Base-by-base conservation (phyloP, 768 basidiomycete genomes). In the Pisolithus marmoratus region DNA sequence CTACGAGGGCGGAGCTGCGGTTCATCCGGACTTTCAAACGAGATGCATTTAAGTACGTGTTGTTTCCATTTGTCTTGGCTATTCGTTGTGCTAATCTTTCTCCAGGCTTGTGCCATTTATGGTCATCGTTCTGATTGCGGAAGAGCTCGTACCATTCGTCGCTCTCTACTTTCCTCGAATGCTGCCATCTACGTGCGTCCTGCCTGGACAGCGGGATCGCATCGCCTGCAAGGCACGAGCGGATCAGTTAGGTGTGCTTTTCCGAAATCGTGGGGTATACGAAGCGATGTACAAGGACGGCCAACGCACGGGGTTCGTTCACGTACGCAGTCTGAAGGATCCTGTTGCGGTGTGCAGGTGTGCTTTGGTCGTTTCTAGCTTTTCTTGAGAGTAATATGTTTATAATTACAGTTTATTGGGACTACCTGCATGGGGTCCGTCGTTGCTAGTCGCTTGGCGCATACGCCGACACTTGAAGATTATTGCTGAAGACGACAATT, bases 141-240 rank as follows among this genome's bases (percentile, higher is more conserved):
- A 94, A 66, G 91, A 94, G 67, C 64, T 87, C 31, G 80, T 94
- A 50, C 91, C 91, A 14, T 75, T 94, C 55, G 80, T 92, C 55
- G 89, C 89, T 24, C 80, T 94, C 54, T 93, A 89, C 61, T 83
- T 81, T n/a, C 91, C 91, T 2, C 81, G 79, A 62, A 77, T 90
- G 72, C 80, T 94, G 24, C 91, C 91, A 1, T 92, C 90, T 3
- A 93, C 91, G 0, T 92, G 90, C 62, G 76, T 93, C 50, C 78
- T 94, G 5, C 87, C 91, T 2, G 83, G 86, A 12, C 91, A 94
- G 70, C 81, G 74, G 62, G 64, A 85, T 72, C 70, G 92, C 71
- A 74, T 85, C 70, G 62, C 74, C 64, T 55, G 75, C 65, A 74
- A 82, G 70, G 66, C 75, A 60, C 58, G 76, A 68, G 62, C 80